Base-by-base conservation (phyloP, 805 yeast species). In the Helenozyma baotianmanensis region DNA sequence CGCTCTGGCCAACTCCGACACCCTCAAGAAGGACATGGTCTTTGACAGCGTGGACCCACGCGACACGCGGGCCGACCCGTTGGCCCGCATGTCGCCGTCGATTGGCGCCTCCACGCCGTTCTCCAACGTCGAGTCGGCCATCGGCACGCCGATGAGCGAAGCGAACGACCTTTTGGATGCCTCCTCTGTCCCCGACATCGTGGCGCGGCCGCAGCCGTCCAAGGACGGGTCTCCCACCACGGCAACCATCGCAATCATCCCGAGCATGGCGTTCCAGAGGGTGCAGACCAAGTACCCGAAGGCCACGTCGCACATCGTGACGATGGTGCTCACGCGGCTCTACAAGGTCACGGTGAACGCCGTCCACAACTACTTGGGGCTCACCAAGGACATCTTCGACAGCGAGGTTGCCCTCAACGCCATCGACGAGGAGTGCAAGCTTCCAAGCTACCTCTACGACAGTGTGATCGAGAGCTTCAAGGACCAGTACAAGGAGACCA, bases 271-370 rank as follows among this genome's bases (percentile, higher is more conserved):
- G 0, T 92, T 90, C 47, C 70, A 75, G 35, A 66, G 82, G 33
- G 71, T 90, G 24, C 80, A 83, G 6, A 53, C 64, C 19, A 83
- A 79, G 47, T 86, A 80, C 51, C 97, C 97, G 5, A 76, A 83
- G 42, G 85, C 96, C 1, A 82, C 96, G 0, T 85, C 96, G 0
- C 96, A 89, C 56, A 89, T 92, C 19, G 90, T 90, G 10, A 96
- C 94, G 48, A 88, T 90, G 76, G 86, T 90, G 15, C 62, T 90
- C 35, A 81, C 95, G 1, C 73, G 95, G 41, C 68, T 92, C 33
- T 86, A 87, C 53, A 75, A 94, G 45, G 96, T 92, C 7, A 90
- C 97, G 0, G 79, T 90, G 57, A 89, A 85, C 51, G 85, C 97
- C 0, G 85, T 92, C 8, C 92, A 89, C 54, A 73, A 76, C 41